Evolutionary conservation across 2,329 filamentous ascomycete species (phyloP).

Genomic region (Aschersonia sp.): DNA sequence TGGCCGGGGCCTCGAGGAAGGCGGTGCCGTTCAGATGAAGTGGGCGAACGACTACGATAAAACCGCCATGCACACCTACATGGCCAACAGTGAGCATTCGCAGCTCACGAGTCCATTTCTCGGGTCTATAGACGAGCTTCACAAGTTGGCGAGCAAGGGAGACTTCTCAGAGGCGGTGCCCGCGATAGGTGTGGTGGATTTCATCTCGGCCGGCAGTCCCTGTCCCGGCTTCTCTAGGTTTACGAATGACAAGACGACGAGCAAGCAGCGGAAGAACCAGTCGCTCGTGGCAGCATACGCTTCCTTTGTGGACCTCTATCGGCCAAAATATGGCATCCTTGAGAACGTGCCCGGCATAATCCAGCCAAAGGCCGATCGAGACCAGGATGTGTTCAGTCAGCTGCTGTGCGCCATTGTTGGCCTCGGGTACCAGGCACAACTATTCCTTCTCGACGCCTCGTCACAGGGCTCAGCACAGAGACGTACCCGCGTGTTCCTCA

Average conservation of each 20-base stretch:
- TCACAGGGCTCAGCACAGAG: conserved; percentile 51
- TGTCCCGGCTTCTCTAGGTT: conserved; percentile 62
- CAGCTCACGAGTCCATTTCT: conserved; percentile 39
- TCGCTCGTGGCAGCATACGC: conserved; percentile 67
- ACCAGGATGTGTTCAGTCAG: conserved; percentile 57
- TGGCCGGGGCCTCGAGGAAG: conserved; percentile 62
- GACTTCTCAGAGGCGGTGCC: conserved; percentile 33
- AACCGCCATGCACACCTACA: conserved; percentile 56
- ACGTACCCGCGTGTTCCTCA: conserved; percentile 54
- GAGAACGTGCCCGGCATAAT: conserved; percentile 65
- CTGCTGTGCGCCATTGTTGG: conserved; percentile 59
- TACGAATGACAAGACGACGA: conserved; percentile 41
- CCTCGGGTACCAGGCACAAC: conserved; percentile 61
- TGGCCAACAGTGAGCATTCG: conserved; percentile 42
- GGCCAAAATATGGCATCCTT: conserved; percentile 58
- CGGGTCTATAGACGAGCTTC: conserved; percentile 59
- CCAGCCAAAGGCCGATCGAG: conserved; percentile 24
- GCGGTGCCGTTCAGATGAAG: conserved; percentile 46
- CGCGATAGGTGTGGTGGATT: conserved; percentile 46
- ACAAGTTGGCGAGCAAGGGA: conserved; percentile 39
- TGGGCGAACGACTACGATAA: conserved; percentile 54
- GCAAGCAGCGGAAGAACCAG: conserved; percentile 49
- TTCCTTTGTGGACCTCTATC: conserved; percentile 59
- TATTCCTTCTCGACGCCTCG: conserved; percentile 56
- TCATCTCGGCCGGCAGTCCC: conserved; percentile 60